phyloP scores from a whole-genome alignment of 306 rosid species.

The Astragalus membranaceus region DNA sequence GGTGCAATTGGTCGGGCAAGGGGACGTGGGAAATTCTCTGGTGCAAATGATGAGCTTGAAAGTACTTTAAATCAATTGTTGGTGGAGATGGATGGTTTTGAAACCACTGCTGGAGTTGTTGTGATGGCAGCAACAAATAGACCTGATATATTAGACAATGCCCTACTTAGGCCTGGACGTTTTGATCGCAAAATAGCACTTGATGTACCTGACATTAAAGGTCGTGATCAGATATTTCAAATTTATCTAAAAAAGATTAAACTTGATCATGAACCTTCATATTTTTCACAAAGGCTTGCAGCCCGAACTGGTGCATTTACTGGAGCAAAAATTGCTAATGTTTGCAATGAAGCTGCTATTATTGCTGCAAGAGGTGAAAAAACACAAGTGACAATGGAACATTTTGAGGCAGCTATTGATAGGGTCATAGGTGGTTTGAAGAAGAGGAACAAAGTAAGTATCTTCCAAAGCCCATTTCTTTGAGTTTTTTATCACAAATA shows the following conservation, averaged over 20 bases:
- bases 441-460: conserved; percentile 80
- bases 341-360: conserved; percentile 93
- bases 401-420: conserved; percentile 91
- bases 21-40: conserved; percentile 89
- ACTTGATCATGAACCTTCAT: conserved; percentile 81
- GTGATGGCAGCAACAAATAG: conserved; percentile 98
- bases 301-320: conserved; percentile 98
- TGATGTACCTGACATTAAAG: conserved; percentile 86
- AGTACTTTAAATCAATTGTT: conserved; percentile 91
- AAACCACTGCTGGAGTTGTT: conserved; percentile 89
- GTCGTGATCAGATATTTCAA: conserved; percentile 86
- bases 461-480: not conserved
- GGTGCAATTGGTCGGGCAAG: conserved; percentile 98
- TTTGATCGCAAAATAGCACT: conserved; percentile 79
- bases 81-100: conserved; percentile 99
- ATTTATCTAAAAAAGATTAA: conserved; percentile 76
- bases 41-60: conserved; percentile 91
- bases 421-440: conserved; percentile 94
- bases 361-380: conserved; percentile 83
- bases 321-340: conserved; percentile 99
- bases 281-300: conserved; percentile 85
- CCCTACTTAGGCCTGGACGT: conserved; percentile 87
- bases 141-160: conserved; percentile 94
- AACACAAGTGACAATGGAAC: conserved; percentile 55
- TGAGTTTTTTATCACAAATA: too few relatives aligned